Evolutionary conservation across 2,329 filamentous ascomycete genomes (phyloP).

Genomic region (Arachnomyces sp.): DNA sequence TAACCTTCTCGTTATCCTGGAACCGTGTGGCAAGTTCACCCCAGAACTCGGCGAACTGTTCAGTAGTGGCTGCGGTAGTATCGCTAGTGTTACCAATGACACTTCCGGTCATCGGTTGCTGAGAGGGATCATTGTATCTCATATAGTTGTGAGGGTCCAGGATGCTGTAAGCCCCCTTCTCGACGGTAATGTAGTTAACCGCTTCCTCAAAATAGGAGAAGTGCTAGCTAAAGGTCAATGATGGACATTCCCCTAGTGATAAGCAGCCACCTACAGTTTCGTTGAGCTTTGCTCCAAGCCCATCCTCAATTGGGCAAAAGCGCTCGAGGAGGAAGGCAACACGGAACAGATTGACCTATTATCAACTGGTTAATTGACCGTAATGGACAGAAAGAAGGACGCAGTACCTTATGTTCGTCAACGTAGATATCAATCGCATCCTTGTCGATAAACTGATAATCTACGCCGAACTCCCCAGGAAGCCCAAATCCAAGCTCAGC

Average conservation of each 20-base stretch:
- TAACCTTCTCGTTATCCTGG: slow-evolving; percentile 43
- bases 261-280: slow-evolving; percentile 30
- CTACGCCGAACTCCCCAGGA: slow-evolving; percentile 43
- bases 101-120: slow-evolving; percentile 47
- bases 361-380: no score
- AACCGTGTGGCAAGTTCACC: slow-evolving; percentile 51
- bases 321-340: slow-evolving; percentile 45
- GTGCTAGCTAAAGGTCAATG: slow-evolving; percentile 22
- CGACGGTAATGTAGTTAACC: slow-evolving; percentile 44
- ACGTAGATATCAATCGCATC: slow-evolving; percentile 39
- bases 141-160: slow-evolving; percentile 16
- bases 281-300: slow-evolving; percentile 43
- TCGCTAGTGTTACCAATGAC: slow-evolving; percentile 44
- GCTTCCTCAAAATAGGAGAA: slow-evolving; percentile 39
- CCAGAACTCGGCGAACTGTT: slow-evolving; percentile 53
- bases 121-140: slow-evolving; percentile 26
- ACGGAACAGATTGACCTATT: slow-evolving; percentile 39
- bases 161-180: slow-evolving; percentile 39
- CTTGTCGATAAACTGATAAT: slow-evolving; percentile 45
- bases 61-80: slow-evolving; percentile 53
- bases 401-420: slow-evolving; percentile 40
- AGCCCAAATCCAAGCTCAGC: slow-evolving; percentile 23
- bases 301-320: slow-evolving; percentile 40
- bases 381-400: no score
- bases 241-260: not conserved